These are phyloP conservation scores for Taiozyma sp. DNA, from an alignment of 1,139 yeast genomes.

Conservation along the genomic window DNA sequence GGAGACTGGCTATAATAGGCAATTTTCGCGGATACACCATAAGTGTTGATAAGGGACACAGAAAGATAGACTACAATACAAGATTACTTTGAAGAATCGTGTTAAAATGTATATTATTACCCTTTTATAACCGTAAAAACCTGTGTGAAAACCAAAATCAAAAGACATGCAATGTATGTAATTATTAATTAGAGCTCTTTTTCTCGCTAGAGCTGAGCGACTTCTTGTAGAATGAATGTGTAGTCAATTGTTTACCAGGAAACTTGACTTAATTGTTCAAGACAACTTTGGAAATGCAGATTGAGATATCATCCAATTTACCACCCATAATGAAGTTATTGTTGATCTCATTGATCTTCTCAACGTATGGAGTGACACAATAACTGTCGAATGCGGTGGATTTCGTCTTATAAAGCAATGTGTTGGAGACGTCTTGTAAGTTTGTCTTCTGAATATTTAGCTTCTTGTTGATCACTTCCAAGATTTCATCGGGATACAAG, in stretches of 20 bases:
- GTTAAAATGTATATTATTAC: not conserved
- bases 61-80: too few relatives aligned
- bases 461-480: conserved; percentile 33
- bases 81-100: not conserved
- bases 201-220: too few relatives aligned
- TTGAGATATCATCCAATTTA: conserved; percentile 50
- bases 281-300: conserved; percentile 42
- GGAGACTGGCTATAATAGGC: too few relatives aligned
- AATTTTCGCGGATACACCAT: too few relatives aligned
- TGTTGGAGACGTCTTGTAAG: conserved; percentile 37
- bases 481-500: conserved; percentile 43
- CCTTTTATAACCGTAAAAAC: not conserved
- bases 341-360: conserved; percentile 36
- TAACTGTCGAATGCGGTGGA: conserved; percentile 49
- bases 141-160: too few relatives aligned
- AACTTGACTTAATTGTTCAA: conserved; percentile 5
- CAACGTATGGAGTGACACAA: conserved; percentile 51
- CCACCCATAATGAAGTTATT: conserved; percentile 43
- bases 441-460: conserved; percentile 23
- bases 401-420: conserved; percentile 39
- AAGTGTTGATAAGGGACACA: too few relatives aligned
- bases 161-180: not conserved
- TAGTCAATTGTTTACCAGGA: too few relatives aligned
- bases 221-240: too few relatives aligned
- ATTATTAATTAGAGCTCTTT: not conserved